Evolutionary conservation across 2,329 filamentous ascomycete species (phyloP).

Genomic region (Colletotrichum paranaense): DNA sequence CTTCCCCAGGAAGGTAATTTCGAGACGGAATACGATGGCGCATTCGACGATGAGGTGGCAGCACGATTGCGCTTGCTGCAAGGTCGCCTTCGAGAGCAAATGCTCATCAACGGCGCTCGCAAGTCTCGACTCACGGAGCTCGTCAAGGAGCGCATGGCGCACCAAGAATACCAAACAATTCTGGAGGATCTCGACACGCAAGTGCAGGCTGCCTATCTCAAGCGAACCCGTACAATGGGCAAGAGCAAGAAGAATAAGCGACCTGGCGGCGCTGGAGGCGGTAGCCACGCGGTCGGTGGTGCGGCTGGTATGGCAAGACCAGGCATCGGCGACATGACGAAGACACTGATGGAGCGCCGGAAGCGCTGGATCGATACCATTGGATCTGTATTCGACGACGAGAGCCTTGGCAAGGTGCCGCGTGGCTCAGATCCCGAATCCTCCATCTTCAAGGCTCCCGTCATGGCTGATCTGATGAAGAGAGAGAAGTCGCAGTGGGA

Average conservation of each 20-base stretch:
- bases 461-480: constrained; percentile 80
- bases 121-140: constrained; percentile 89
- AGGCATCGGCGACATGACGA: constrained; percentile 90
- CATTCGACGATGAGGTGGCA: constrained; percentile 94
- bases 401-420: constrained; percentile 79
- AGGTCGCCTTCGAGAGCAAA: constrained; percentile 82
- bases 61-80: constrained; percentile 90
- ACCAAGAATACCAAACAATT: constrained; percentile 97
- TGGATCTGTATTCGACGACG: constrained; percentile 88
- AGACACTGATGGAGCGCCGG: constrained; percentile 91
- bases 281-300: constrained; percentile 69
- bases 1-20: constrained; percentile 71
- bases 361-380: constrained; percentile 92
- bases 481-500: constrained; percentile 85
- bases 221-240: constrained; percentile 92
- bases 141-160: constrained; percentile 91
- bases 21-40: constrained; percentile 84
- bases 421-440: constrained; percentile 70
- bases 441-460: constrained; percentile 78
- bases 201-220: constrained; percentile 94
- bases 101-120: constrained; percentile 88
- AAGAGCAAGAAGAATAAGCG: constrained; percentile 93
- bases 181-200: constrained; percentile 96
- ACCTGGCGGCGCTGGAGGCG: constrained; percentile 79
- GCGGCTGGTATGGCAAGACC: constrained; percentile 74